Evolutionary conservation across 805 yeast genomes (phyloP), one percentile per base, ranked within the genome.

Genomic region (Vanderwaltozyma tropicalis): DNA sequence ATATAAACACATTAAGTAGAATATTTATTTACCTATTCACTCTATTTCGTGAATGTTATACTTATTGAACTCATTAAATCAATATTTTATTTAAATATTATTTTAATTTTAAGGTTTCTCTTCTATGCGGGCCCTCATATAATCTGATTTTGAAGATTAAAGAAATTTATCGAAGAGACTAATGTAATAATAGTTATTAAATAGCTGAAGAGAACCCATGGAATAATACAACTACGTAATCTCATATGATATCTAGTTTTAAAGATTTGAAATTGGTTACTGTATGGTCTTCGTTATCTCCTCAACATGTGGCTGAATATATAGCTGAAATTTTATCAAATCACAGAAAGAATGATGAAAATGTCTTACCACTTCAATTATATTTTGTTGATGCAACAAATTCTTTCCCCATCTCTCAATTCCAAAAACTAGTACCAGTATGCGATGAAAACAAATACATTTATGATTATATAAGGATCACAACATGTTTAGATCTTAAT

Each of bases 361-460:
- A 15, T 4, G 29, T n/a, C 37, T 38, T n/a, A 31, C 32, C 30
- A 31, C 36, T 31, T 16, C 37, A 32, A 27, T 32, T 59, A n/a
- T 53, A 54, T 35, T 59, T 44, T 38, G 44, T 59, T n/a, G 59
- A 52, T 40, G 51, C 60, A 6, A 50, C 50, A 7, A 54, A 48
- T 32, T 46, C 59, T 10, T 59, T 59, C 38, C 63, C 63, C 12
- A 19, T 57, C 3, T 17, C 18, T 2, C 47, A 50, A 17, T 50
- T 59, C 30, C 52, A 53, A 29, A 35, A 40, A 21, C 13, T 43
- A 11, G 35, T 54, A n/a, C 48, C 46, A 13, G 27, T 38, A 15
- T 39, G 35, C 5, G 40, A 41, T 6, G 35, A 28, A 8, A 37
- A 46, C 28, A 41, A 37, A 16, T 34, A 32, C 10, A 37, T 55